Percentiles rank a stretch among this genome's conserved stretches.
Conservation (phyloP, 1,284 basidiomycete genomes). For the Trametes pubescens region DNA sequence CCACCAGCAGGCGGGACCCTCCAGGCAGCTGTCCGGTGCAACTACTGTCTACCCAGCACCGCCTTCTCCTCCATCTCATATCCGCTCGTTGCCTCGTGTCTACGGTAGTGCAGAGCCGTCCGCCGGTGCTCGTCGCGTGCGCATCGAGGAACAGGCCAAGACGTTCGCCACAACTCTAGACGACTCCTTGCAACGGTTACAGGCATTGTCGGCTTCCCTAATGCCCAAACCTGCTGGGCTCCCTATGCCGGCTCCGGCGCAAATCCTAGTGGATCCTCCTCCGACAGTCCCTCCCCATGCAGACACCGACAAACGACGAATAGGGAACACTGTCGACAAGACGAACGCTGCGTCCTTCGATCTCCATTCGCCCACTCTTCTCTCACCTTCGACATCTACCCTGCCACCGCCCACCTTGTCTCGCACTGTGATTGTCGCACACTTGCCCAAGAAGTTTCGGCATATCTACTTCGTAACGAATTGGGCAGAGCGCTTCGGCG, state of each 20-base stretch:
- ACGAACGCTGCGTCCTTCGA: slow-evolving; percentile 30
- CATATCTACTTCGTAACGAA: slow-evolving; percentile 39
- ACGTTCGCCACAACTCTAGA: slow-evolving; percentile 12
- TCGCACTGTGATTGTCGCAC: slow-evolving; percentile 66
- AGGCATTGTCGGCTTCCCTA: slow-evolving; percentile 26
- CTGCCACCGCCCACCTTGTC: slow-evolving; percentile 49
- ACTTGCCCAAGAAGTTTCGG: slow-evolving; percentile 61
- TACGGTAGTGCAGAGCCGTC: too few species aligned
- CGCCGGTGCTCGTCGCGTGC: too few species aligned
- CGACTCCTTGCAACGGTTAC: slow-evolving; percentile 23
- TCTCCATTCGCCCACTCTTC: slow-evolving; percentile 13
- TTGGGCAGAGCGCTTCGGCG: slow-evolving; percentile 56
- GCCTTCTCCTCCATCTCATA: too few species aligned
- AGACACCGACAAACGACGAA: slow-evolving; percentile 31
- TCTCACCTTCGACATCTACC: slow-evolving; percentile 3
- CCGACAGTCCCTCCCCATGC: neutral
- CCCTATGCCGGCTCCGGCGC: neutral
- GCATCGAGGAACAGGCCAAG: neutral
- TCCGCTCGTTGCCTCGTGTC: too few species aligned
- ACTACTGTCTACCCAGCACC: too few species aligned
- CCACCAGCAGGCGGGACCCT: neutral
- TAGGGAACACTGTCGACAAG: slow-evolving; percentile 38
- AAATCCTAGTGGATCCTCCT: neutral
- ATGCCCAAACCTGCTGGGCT: slow-evolving; percentile 1
- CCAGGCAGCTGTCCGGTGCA: neutral